Percentiles rank a stretch among this genome's conserved stretches.
These are phyloP conservation scores for Acanthamoeba royreba DNA, from an alignment of 208 protist species.

Conservation along the genomic window DNA sequence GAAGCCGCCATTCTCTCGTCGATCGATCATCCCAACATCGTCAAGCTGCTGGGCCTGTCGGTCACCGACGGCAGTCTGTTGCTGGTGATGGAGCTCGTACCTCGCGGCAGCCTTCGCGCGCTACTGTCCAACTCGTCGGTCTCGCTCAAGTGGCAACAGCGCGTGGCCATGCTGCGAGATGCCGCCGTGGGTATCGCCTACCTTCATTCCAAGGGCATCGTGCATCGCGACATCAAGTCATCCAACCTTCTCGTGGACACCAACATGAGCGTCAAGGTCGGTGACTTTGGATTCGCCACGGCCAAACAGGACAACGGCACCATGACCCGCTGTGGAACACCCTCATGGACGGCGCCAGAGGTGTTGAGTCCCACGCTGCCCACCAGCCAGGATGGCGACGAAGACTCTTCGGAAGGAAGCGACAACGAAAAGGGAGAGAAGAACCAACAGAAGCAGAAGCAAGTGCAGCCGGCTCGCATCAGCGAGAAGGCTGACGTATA, in stretches of 20 bases:
- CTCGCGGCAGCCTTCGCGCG: background rate
- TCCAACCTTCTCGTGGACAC: background rate
- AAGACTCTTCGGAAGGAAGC: background rate
- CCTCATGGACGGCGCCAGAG: background rate
- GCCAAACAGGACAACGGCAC: background rate
- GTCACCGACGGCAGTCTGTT: background rate
- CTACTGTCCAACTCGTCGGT: background rate
- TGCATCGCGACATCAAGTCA: background rate
- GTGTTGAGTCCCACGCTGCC: background rate
- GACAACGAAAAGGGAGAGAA: background rate
- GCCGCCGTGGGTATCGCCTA: background rate
- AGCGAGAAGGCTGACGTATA: background rate
- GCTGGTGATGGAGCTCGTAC: background rate
- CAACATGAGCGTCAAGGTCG: background rate
- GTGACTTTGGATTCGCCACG: background rate
- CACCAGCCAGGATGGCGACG: background rate
- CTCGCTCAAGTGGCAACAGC: background rate
- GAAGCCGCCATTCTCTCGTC: background rate
- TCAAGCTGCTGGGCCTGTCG: background rate
- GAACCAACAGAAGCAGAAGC: background rate
- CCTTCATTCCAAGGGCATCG: background rate
- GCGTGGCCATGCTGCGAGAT: background rate
- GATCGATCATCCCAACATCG: constrained; percentile 15
- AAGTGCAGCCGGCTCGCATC: too few relatives aligned
- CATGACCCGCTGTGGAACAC: background rate